These are phyloP conservation scores for Nicotiana knightiana DNA, from an alignment of 257 asterid species.

Conservation along the genomic window DNA sequence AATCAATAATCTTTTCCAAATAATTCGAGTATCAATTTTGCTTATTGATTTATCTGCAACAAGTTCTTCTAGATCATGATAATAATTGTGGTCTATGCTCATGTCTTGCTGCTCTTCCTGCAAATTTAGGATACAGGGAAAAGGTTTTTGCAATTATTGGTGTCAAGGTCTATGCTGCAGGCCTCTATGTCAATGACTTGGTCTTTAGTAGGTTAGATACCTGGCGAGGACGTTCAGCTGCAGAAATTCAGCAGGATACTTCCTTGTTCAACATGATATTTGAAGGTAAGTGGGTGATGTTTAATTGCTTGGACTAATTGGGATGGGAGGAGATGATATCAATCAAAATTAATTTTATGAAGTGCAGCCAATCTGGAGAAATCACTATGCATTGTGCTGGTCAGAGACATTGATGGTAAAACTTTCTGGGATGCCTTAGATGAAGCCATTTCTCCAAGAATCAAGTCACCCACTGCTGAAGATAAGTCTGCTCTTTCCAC, in stretches of 20 bases:
- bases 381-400: constrained; percentile 68
- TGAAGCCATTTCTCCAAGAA: constrained; percentile 82
- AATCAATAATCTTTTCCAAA: neutral
- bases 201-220: constrained; percentile 45
- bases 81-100: constrained; percentile 4
- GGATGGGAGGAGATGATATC: too few relatives aligned
- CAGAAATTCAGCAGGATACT: constrained; percentile 51
- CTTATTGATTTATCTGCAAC: neutral
- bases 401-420: constrained; percentile 87
- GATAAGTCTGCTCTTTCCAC: constrained; percentile 67
- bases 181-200: constrained; percentile 51
- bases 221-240: constrained; percentile 61
- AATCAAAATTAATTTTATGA: constrained; percentile 8
- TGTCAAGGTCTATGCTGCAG: constrained; percentile 90
- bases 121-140: constrained; percentile 71
- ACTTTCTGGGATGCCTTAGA: constrained; percentile 92
- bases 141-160: constrained; percentile 81
- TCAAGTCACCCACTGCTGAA: constrained; percentile 44
- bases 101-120: constrained; percentile 11
- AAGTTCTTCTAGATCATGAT: neutral
- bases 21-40: neutral
- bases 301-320: neutral
- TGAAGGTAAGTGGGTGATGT: constrained; percentile 28
- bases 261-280: constrained; percentile 53
- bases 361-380: constrained; percentile 79